Conservation (phyloP, 2,329 filamentous ascomycete genomes). For the Bipolaris sorokiniana region DNA sequence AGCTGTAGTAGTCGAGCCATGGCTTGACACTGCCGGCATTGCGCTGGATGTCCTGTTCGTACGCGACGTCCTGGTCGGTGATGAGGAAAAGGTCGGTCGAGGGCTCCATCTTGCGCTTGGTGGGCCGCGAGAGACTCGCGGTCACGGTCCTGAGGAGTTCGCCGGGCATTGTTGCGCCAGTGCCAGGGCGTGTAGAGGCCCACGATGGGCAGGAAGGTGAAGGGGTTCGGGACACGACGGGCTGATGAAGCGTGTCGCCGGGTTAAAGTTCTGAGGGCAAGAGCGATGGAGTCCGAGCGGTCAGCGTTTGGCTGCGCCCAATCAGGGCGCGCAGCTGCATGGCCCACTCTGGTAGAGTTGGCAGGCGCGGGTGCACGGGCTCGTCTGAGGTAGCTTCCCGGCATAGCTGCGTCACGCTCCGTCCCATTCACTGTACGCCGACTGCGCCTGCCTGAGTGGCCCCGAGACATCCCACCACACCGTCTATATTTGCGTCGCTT, state of each 20-base stretch:
- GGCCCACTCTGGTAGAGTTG: constrained; percentile 20
- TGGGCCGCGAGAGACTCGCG: constrained; percentile 43
- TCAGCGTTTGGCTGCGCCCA: constrained; percentile 20
- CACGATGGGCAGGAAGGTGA: constrained; percentile 38
- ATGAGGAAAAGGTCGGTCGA: constrained; percentile 54
- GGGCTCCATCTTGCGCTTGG: constrained; percentile 47
- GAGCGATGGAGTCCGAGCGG: constrained; percentile 20
- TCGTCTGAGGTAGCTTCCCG: constrained; percentile 21
- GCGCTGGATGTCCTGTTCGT: constrained; percentile 93
- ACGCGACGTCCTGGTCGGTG: constrained; percentile 87
- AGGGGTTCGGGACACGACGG: constrained; percentile 26
- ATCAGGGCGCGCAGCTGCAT: constrained; percentile 7
- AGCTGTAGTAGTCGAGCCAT: constrained; percentile 92
- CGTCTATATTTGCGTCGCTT: neutral
- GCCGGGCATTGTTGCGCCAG: constrained; percentile 52
- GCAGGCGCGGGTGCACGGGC: constrained; percentile 25
- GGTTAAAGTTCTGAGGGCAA: constrained; percentile 26
- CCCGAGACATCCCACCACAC: constrained; percentile 9
- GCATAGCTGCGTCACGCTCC: constrained; percentile 30
- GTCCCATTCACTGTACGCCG: constrained; percentile 7
- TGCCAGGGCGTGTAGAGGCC: constrained; percentile 36
- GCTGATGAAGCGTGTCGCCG: constrained; percentile 34
- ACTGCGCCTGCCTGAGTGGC: constrained; percentile 13
- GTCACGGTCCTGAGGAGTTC: constrained; percentile 50
- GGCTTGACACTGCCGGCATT: constrained; percentile 86